Percentiles rank a stretch among this genome's conserved stretches.
phyloP scores from a whole-genome alignment of 208 protist species.

The Porcisia deanei region DNA sequence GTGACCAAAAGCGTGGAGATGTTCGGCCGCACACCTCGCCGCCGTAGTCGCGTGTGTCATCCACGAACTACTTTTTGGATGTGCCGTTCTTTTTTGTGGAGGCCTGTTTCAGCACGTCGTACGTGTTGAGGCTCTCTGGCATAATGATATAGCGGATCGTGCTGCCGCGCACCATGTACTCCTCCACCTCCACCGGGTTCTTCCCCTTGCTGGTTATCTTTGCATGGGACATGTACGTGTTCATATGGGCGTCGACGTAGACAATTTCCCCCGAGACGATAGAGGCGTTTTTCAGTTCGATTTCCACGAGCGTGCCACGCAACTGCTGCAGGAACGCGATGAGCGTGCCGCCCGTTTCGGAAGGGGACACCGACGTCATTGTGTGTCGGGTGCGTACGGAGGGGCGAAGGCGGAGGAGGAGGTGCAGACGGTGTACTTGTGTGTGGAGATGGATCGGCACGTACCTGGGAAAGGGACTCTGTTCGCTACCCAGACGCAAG shows the following conservation, averaged over 20 bases:
- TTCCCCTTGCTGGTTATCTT: constrained; percentile 97
- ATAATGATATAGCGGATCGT: constrained; percentile 98
- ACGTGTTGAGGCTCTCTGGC: constrained; percentile 95
- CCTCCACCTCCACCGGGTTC: constrained; percentile 95
- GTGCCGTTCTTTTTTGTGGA: constrained; percentile 30
- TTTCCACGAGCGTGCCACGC: constrained; percentile 96
- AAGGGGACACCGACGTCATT: constrained; percentile 47
- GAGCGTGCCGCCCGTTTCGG: constrained; percentile 73
- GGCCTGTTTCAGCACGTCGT: constrained; percentile 90
- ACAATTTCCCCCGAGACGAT: constrained; percentile 92
- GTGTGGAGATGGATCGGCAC: not conserved
- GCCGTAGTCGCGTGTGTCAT: too few relatives aligned
- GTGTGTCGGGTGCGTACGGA: constrained; percentile 2
- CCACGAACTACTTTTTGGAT: constrained; percentile 7
- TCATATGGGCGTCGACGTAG: constrained; percentile 95
- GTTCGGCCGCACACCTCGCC: not conserved
- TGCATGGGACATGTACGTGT: constrained; percentile 97
- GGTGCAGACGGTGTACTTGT: not conserved
- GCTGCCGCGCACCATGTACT: constrained; percentile 97
- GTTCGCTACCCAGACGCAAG: not conserved
- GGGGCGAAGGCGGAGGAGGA: not conserved
- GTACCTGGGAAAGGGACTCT: not conserved
- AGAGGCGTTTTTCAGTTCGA: constrained; percentile 99
- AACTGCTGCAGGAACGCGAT: constrained; percentile 98
- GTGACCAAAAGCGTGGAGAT: too few relatives aligned